phyloP scores from a whole-genome alignment of 495 filamentous ascomycete species.

The Aspergillus taichungensis region DNA sequence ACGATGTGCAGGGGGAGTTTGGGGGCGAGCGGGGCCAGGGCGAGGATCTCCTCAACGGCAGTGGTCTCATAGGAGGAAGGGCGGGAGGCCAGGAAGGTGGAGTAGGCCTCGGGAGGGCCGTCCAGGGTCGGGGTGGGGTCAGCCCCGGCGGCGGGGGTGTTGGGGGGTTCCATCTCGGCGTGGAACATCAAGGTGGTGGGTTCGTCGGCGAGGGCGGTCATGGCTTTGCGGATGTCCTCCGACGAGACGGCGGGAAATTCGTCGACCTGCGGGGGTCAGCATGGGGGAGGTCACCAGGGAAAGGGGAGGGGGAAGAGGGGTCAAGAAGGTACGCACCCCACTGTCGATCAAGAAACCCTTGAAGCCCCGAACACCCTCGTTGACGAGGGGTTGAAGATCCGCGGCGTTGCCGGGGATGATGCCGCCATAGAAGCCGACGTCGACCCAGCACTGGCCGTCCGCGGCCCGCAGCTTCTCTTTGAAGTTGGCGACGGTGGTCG shows the following conservation, averaged over 20 bases:
- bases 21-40: constrained; percentile 71
- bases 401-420: constrained; percentile 83
- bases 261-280: constrained; percentile 54
- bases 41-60: constrained; percentile 79
- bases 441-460: constrained; percentile 89
- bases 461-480: constrained; percentile 81
- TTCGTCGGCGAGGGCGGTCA: constrained; percentile 65
- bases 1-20: constrained; percentile 87
- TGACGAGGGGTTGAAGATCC: constrained; percentile 71
- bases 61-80: constrained; percentile 87
- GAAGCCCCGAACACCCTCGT: constrained; percentile 85
- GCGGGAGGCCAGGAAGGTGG: constrained; percentile 85
- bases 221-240: constrained; percentile 66
- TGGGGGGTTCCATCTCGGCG: constrained; percentile 93
- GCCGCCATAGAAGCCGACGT: constrained; percentile 96
- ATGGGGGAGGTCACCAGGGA: constrained; percentile 2
- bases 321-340: constrained; percentile 59
- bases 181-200: constrained; percentile 96
- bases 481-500: constrained; percentile 76
- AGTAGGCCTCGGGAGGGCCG: constrained; percentile 73
- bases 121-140: constrained; percentile 66
- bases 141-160: constrained; percentile 62
- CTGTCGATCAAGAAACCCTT: constrained; percentile 98
- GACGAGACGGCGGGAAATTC: constrained; percentile 89
- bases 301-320: constrained; percentile 1